Evolutionary conservation across 306 rosid genomes (phyloP), one percentile per base, ranked within the genome.

Genomic region (Vigna hirtella): DNA sequence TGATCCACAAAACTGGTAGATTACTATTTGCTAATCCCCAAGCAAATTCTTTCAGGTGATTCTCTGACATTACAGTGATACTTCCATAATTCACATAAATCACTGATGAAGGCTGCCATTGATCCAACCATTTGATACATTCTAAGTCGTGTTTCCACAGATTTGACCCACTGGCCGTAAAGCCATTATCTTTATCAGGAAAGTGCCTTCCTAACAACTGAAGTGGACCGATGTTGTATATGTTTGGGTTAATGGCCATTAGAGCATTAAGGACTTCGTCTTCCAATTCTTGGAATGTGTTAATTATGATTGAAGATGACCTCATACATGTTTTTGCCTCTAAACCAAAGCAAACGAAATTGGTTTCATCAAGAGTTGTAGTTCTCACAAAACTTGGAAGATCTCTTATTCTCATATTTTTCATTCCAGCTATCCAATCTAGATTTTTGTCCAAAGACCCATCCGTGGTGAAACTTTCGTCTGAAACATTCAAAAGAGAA

Each of bases 71-170:
- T 2, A 47, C 62, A 8, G 76, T 20, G 30, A 78, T 45, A 9
- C 76, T 78, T 69, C 82, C 76, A 14, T 78, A 78, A 10, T 78
- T 78, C 58, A 78, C 57, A 58, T 78, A 78, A 32, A 78, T 7
- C 0, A 78, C 82, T 30, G 82, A 78, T 9, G 4, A 12, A 12
- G 61, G 52, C 32, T 69, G 61, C 76, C 62, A 45, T 45, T 47
- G 58, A 26, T 57, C 68, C 38, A 78, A 30, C 82, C 76, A 78
- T 69, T 47, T 16, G 26, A 58, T 30, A 18, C 76, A 78, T 69
- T 47, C 10, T 14, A 70, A 4, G 9, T 78, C 82, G 47, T 1
- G 57, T 69, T 78, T 78, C 65, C 65, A 58, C 13, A 58, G 28
- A 26, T 34, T 58, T 58, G 65, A 26, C 0, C 65, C 65, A 26